phyloP scores from a whole-genome alignment of 2,329 filamentous ascomycete genomes.

The Davidsoniella neocaledoniae region DNA sequence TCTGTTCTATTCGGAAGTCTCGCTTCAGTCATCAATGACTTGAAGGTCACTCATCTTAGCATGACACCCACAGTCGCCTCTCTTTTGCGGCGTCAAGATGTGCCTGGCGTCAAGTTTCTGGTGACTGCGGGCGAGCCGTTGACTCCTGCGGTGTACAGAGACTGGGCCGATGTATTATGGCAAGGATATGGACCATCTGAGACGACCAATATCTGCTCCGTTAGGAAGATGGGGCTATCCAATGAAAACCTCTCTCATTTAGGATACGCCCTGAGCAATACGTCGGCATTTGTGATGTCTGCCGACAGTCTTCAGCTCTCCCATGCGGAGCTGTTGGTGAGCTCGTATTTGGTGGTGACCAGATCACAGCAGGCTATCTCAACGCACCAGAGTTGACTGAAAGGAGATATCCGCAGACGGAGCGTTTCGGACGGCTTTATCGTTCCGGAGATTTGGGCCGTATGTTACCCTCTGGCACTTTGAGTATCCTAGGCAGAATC shows the following conservation, averaged over 20 bases:
- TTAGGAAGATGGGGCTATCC: constrained; percentile 40
- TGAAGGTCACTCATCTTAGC: constrained; percentile 63
- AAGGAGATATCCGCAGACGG: constrained; percentile 52
- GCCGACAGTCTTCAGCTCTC: constrained; percentile 29
- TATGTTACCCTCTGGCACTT: constrained; percentile 57
- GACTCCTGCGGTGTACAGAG: constrained; percentile 50
- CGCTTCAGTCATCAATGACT: constrained; percentile 43
- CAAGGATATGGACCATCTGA: constrained; percentile 64
- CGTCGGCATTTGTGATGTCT: constrained; percentile 50
- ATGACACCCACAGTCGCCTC: constrained; percentile 74
- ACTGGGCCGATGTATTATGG: constrained; percentile 35
- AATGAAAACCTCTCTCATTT: constrained; percentile 55
- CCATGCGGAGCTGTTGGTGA: constrained; percentile 64
- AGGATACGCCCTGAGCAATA: constrained; percentile 59
- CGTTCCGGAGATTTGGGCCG: constrained; percentile 69
- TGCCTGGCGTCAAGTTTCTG: constrained; percentile 56
- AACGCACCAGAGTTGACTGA: constrained; percentile 44
- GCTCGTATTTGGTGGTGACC: constrained; percentile 71
- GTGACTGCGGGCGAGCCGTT: constrained; percentile 71
- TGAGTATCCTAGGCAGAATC: constrained; percentile 55
- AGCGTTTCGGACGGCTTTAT: constrained; percentile 55
- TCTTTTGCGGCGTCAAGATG: constrained; percentile 48
- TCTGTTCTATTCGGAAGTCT: constrained; percentile 59
- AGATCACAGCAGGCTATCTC: constrained; percentile 62
- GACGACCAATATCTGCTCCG: constrained; percentile 74